Base-by-base conservation (phyloP, 2,329 filamentous ascomycete species). In the Cercospora brassicicola region DNA sequence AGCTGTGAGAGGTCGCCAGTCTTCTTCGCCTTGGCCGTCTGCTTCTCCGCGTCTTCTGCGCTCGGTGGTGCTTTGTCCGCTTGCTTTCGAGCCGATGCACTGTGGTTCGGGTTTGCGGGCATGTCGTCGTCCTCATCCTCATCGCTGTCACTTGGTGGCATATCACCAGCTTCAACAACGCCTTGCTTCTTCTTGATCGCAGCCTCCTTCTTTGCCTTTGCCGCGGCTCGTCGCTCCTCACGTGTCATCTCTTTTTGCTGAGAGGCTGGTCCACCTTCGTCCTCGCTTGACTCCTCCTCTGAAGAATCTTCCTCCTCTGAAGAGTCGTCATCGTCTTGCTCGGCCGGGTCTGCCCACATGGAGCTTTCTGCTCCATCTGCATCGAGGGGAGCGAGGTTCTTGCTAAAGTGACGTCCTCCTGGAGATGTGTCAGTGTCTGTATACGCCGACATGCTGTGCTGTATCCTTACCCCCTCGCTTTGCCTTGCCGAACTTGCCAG, bases 351-450 rank as follows among this genome's bases (percentile, higher is more conserved):
- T 78, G 87, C 89, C 92, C 94, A 97, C 87, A 97, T 94, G 84
- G 91, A 90, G 71, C 94, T 85, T 74, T 92, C 89, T 77, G 95
- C 95, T 74, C 94, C 95, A 78, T 98, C 92, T 74, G 89, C 90
- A 77, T 97, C 94, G 76, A 95, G 83, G 20, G 94, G 94, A 80
- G 92, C 90, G 57, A 98, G 89, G 79, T 97, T 90, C 73, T 93
- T 91, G 73, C 94, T 97, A 84, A 96, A 99, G 78, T 96, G 90
- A 82, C 97, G 97, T 77, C 95, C 95, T 71, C 94, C 94, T 97
- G 66, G 4, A 26, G 3, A 53, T 30, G 30, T 23, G 51, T 74
- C 56, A 74, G 74, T 76, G 66, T 64, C 2, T 30, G 36, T 13
- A 31, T 23, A 15, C 13, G 48, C 23, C 39, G 30, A 30, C 18